Conservation (phyloP, 2,329 filamentous ascomycete genomes). For the Penicillium sp. region DNA sequence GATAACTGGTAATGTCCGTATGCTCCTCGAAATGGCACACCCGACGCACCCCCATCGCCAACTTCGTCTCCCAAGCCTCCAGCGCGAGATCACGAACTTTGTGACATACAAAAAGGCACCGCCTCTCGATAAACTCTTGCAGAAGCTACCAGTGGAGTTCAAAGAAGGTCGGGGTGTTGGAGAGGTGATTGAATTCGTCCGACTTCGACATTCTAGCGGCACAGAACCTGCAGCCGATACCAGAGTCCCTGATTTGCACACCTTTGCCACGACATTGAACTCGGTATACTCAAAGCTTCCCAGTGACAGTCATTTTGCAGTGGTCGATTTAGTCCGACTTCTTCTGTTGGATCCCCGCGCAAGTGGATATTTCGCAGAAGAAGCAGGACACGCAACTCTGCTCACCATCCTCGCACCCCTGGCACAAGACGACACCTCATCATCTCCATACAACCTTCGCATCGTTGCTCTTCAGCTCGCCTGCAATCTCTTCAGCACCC, state of each 20-base stretch:
- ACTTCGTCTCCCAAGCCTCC: constrained; percentile 70
- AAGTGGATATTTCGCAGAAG: constrained; percentile 80
- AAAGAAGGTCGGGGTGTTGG: constrained; percentile 63
- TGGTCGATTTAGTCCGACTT: constrained; percentile 82
- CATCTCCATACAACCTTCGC: constrained; percentile 76
- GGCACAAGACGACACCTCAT: constrained; percentile 48
- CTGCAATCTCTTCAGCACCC: constrained; percentile 83
- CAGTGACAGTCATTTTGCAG: constrained; percentile 69
- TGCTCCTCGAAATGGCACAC: constrained; percentile 73
- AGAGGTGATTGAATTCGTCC: constrained; percentile 70
- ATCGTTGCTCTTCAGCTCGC: constrained; percentile 80
- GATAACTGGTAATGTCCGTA: constrained; percentile 69
- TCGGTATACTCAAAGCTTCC: constrained; percentile 59
- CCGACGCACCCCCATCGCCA: constrained; percentile 74
- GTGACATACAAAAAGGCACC: constrained; percentile 77
- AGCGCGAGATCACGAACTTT: constrained; percentile 64
- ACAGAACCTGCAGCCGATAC: constrained; percentile 62
- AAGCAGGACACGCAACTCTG: constrained; percentile 65
- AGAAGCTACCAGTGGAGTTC: constrained; percentile 67
- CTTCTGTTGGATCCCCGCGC: constrained; percentile 76
- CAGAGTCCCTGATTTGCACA: constrained; percentile 68
- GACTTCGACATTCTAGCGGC: constrained; percentile 51
- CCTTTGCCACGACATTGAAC: constrained; percentile 64
- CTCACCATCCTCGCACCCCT: constrained; percentile 57
- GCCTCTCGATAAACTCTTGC: constrained; percentile 76